Conservation (phyloP, 768 basidiomycete genomes). For the Punctularia strigosozonata region DNA sequence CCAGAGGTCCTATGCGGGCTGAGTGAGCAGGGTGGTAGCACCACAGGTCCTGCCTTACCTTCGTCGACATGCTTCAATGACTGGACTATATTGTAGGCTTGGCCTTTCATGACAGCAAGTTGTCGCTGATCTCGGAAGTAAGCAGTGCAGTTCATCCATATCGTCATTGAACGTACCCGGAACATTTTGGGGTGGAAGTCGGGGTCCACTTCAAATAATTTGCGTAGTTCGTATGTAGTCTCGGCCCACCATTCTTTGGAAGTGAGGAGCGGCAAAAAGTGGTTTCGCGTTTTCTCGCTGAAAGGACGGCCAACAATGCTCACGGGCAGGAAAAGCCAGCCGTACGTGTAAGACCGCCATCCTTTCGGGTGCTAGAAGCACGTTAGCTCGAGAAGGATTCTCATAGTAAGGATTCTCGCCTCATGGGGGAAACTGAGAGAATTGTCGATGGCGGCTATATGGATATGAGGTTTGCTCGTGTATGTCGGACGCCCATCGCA, state of each 20-base stretch:
- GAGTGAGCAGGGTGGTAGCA: constrained; percentile 3
- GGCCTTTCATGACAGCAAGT: constrained; percentile 88
- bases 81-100: constrained; percentile 85
- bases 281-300: constrained; percentile 67
- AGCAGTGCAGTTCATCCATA: neutral
- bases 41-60: constrained; percentile 29
- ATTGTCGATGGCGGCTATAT: constrained; percentile 90
- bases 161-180: constrained; percentile 30
- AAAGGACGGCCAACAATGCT: constrained; percentile 80
- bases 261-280: constrained; percentile 73
- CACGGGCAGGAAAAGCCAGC: constrained; percentile 81
- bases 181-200: constrained; percentile 92
- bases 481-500: constrained; percentile 22
- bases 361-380: constrained; percentile 82
- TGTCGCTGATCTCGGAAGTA: constrained; percentile 42
- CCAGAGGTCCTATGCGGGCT: constrained; percentile 58
- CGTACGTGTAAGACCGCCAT: constrained; percentile 71
- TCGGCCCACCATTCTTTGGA: constrained; percentile 88
- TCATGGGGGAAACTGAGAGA: constrained; percentile 86
- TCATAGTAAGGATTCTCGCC: too few species aligned
- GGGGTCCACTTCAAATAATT: constrained; percentile 68
- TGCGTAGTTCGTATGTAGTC: constrained; percentile 66
- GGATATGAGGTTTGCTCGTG: constrained; percentile 65
- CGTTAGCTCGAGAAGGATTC: too few species aligned
- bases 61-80: constrained; percentile 79